Evolutionary conservation across 2,329 filamentous ascomycete species (phyloP), one percentile per base, ranked within the genome.

Genomic region (Scopulariopsis brevicaulis): DNA sequence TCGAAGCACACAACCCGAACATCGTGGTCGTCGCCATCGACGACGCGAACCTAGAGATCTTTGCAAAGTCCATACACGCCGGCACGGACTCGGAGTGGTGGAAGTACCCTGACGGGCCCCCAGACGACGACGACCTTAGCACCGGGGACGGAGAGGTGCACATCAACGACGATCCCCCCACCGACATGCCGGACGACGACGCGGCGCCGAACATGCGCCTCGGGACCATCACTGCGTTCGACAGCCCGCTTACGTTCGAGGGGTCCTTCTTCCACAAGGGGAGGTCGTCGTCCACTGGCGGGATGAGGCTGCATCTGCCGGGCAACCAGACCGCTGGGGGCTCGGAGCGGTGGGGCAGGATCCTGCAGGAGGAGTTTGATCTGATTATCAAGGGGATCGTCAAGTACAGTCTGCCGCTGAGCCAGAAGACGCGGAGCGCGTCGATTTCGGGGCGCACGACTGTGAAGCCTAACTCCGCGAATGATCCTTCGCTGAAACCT

Each of bases 31-130:
- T 99, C 50, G 87, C 87, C 2, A 84, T 99, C 43, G 85, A 89
- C 62, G 85, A 92, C 53, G 87, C 95, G 67, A 91, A 97, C 68
- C 79, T 97, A 59, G 91, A 95, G 66, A 82, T 99, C 35, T 97
- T 97, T 71, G 94, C 94, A 34, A 96, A 95, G 71, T 96, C 91
- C 60, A 90, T 89, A 60, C 89, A 93, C 67, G 88, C 93, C 14
- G 89, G 89, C n/a, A 80, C 78, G 8, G 82, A 84, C 64, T 80
- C 76, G 28, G 78, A 83, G 65, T 84, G 82, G 81, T 80, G 80
- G 78, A 74, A 76, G 22, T 67, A 68, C 43, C 67, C 66, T 50
- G 62, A 66, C 58, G 63, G 66, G 32, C 57, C 56, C n/a, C 59
- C 55, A 18, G 54, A 55, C 50, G 53, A 35, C 34, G 55, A 22